Evolutionary conservation across 768 basidiomycete species (phyloP).

Genomic region (Leucocoprinus sp.): DNA sequence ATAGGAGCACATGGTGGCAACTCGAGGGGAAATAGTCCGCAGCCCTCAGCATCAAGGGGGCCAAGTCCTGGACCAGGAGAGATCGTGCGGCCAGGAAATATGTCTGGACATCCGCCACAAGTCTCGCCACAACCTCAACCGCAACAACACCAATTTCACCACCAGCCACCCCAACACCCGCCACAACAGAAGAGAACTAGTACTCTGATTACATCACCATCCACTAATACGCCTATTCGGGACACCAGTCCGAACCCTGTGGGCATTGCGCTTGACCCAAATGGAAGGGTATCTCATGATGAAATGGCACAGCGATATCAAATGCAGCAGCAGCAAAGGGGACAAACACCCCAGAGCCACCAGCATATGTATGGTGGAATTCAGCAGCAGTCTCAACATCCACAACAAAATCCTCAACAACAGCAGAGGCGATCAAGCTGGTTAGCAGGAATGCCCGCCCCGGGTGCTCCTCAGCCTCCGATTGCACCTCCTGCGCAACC

Average conservation of each 20-base stretch:
- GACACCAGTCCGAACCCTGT: slow-evolving; percentile 72
- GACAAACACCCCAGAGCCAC: slow-evolving; percentile 15
- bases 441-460: slow-evolving; percentile 18
- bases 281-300: slow-evolving; percentile 75
- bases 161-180: not conserved
- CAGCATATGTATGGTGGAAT: slow-evolving; percentile 12
- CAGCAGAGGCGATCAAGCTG: slow-evolving; percentile 29
- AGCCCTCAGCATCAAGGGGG: slow-evolving; percentile 42
- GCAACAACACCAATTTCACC: not conserved
- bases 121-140: not conserved
- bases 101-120: not conserved
- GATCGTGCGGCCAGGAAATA: slow-evolving; percentile 10
- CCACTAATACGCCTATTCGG: slow-evolving; percentile 30
- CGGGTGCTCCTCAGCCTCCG: slow-evolving; percentile 22
- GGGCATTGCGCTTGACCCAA: slow-evolving; percentile 76
- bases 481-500: slow-evolving; percentile 19
- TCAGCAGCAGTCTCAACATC: slow-evolving; percentile 21
- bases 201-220: slow-evolving; percentile 20
- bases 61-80: slow-evolving; percentile 43
- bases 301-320: slow-evolving; percentile 59
- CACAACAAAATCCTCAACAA: slow-evolving; percentile 21
- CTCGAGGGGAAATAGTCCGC: slow-evolving; percentile 53
- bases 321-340: slow-evolving; percentile 29
- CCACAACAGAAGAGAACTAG: slow-evolving; percentile 6
- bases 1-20: slow-evolving; percentile 63